Conservation (phyloP, 257 asterid genomes). For the Linaria vulgaris region DNA sequence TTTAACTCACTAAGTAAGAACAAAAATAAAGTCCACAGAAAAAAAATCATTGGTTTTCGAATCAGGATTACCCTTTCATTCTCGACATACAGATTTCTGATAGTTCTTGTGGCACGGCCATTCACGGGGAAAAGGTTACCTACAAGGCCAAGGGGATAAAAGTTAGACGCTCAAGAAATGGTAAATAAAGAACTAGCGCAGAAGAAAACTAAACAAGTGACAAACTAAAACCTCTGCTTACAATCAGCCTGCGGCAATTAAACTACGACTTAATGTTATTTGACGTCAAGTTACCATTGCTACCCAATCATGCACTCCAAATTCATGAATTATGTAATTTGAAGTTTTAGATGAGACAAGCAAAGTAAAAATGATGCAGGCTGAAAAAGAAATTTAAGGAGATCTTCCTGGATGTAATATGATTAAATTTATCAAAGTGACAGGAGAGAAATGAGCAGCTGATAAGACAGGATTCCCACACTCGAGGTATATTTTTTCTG, state of each 20-base stretch:
- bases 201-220: not conserved
- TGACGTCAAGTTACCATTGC: conserved; percentile 17
- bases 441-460: conserved; percentile 17
- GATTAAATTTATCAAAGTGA: conserved; percentile 18
- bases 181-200: conserved; percentile 12
- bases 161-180: not conserved
- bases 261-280: conserved; percentile 21
- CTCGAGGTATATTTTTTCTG: conserved; percentile 12
- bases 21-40: conserved; percentile 18
- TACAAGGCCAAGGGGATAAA: conserved; percentile 31
- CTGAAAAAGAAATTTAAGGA: not conserved
- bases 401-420: conserved; percentile 2
- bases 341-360: conserved; percentile 10
- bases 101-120: conserved; percentile 93
- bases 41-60: conserved; percentile 17
- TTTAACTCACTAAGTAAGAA: not conserved
- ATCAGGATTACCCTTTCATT: conserved; percentile 82
- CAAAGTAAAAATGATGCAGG: conserved; percentile 2
- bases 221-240: conserved; percentile 14
- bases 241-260: conserved; percentile 17
- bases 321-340: conserved; percentile 14
- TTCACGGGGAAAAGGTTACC: conserved; percentile 84
- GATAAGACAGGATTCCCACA: conserved; percentile 18
- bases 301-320: conserved; percentile 15
- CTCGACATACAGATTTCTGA: conserved; percentile 76